Evolutionary conservation across 2,329 filamentous ascomycete species (phyloP).

Genomic region (Fusarium gaditjirri): DNA sequence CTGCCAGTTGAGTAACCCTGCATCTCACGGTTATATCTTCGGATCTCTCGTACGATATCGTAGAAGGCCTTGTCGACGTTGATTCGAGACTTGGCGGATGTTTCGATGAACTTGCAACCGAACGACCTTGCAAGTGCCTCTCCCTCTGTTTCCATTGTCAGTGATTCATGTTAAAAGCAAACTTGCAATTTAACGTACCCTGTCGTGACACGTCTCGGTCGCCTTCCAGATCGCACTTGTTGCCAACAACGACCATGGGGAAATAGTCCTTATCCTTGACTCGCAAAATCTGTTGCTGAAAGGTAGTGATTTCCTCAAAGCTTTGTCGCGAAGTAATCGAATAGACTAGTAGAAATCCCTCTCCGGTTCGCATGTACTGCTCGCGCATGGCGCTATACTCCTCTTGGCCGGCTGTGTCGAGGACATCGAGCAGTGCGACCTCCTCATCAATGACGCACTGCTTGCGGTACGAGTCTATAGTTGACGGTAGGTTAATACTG

Average conservation of each 20-base stretch:
- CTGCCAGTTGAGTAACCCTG: conserved; percentile 83
- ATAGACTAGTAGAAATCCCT: conserved; percentile 97
- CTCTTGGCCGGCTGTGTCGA: conserved; percentile 98
- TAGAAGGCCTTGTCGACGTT: conserved; percentile 99
- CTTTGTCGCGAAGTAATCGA: conserved; percentile 97
- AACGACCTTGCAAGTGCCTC: conserved; percentile 87
- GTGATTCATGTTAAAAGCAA: conserved; percentile 1
- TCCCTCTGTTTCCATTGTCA: conserved; percentile 73
- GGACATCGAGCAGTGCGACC: conserved; percentile 94
- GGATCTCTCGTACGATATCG: conserved; percentile 97
- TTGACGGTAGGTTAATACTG: conserved; percentile 31
- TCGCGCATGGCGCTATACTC: conserved; percentile 99
- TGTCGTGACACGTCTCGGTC: conserved; percentile 92
- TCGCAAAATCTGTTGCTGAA: conserved; percentile 97
- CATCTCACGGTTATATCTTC: conserved; percentile 98
- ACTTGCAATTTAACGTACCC: conserved; percentile 67
- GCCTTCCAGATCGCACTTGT: conserved; percentile 97
- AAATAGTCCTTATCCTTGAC: conserved; percentile 99
- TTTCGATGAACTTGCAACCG: conserved; percentile 98
- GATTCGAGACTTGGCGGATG: conserved; percentile 96
- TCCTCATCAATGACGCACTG: conserved; percentile 99
- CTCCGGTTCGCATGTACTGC: conserved; percentile 99
- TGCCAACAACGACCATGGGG: conserved; percentile 98
- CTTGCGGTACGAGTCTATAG: conserved; percentile 96
- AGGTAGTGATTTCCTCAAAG: conserved; percentile 98